phyloP scores from a whole-genome alignment of 257 asterid species.

The Solanum okadae region DNA sequence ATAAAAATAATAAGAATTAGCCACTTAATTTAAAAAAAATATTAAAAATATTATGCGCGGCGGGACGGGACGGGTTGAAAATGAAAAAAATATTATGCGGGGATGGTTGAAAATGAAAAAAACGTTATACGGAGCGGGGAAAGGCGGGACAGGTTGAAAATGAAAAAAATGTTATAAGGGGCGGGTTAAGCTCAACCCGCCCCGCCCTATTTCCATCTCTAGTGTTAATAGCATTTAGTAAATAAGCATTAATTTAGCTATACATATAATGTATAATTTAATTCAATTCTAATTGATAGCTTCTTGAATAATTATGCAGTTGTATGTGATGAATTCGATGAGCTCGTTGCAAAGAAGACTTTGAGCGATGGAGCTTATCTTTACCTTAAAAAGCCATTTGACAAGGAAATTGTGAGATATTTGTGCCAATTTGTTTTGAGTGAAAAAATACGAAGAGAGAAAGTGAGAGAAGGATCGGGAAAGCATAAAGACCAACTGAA shows the following conservation, averaged over 20 bases:
- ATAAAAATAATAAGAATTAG: too few relatives aligned
- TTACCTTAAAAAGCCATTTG: not conserved
- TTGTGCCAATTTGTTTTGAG: not conserved
- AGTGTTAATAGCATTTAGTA: not conserved
- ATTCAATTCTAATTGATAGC: not conserved
- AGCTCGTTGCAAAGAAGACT: not conserved
- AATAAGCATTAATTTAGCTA: not conserved
- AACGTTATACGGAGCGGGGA: too few relatives aligned
- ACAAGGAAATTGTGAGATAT: not conserved
- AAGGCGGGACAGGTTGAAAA: too few relatives aligned
- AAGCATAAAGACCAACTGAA: not conserved
- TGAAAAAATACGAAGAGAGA: not conserved
- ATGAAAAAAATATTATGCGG: too few relatives aligned
- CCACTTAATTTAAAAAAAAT: too few relatives aligned
- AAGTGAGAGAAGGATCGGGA: not conserved
- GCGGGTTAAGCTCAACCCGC: too few relatives aligned
- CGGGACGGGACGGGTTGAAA: too few relatives aligned
- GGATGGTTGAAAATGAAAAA: too few relatives aligned
- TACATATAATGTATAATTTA: not conserved
- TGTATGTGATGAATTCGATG: not conserved
- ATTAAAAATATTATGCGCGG: too few relatives aligned
- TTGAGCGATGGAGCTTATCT: not conserved
- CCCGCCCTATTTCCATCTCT: not conserved
- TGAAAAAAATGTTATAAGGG: too few relatives aligned
- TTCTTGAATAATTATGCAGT: not conserved